Evolutionary conservation across 352 stramenopile genomes (phyloP).

Genomic region (Phytophthora sojae): DNA sequence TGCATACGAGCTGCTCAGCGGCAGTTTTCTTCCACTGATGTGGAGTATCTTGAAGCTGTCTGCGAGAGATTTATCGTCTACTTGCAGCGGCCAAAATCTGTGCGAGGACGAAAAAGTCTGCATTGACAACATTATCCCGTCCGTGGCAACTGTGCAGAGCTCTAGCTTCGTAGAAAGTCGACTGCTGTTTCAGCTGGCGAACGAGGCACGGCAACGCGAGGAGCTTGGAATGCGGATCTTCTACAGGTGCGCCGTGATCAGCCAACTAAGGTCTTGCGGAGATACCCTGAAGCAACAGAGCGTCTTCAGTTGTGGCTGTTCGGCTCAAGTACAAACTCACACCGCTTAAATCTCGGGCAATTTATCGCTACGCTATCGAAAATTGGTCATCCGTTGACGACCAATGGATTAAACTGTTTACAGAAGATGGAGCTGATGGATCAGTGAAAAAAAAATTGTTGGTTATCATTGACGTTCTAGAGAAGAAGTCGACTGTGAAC

Average conservation of each 20-base stretch:
- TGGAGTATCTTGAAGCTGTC: neutral
- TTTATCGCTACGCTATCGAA: neutral
- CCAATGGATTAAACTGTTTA: neutral
- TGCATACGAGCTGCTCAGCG: too few relatives aligned
- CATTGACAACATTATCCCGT: neutral
- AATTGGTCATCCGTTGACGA: neutral
- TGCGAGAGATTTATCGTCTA: neutral
- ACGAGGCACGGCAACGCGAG: neutral
- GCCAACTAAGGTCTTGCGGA: neutral
- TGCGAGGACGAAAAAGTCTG: neutral
- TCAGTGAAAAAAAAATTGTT: neutral
- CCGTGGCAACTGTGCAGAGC: neutral
- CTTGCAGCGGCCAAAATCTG: neutral
- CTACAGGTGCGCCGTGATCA: neutral
- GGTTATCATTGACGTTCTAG: neutral
- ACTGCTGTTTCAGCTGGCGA: neutral
- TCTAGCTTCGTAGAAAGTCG: neutral
- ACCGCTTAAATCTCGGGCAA: neutral
- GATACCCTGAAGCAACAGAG: neutral
- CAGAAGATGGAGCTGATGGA: neutral
- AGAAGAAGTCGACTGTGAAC: neutral
- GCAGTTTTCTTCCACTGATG: neutral
- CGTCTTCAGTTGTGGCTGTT: neutral
- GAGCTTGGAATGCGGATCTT: neutral
- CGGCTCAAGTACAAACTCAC: too few relatives aligned